A percentile compares a stretch with the other conserved stretches of the same genome.
Evolutionary conservation across 2,329 filamentous ascomycete genomes (phyloP).

Genomic region (Penicillium sp.): DNA sequence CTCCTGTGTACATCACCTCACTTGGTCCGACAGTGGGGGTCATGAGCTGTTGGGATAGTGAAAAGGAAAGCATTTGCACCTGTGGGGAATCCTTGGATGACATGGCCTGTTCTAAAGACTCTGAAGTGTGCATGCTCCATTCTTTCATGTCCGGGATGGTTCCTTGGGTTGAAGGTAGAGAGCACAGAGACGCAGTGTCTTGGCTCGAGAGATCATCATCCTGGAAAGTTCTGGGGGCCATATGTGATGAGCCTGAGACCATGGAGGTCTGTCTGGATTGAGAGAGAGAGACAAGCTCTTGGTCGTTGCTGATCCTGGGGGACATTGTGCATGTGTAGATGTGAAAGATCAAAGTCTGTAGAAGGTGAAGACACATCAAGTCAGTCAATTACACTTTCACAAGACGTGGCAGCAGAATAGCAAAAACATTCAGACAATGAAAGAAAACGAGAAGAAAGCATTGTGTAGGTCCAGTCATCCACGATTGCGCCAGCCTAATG

Average conservation of each 20-base stretch:
- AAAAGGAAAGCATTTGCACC: constrained; percentile 40
- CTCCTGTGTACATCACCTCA: constrained; percentile 36
- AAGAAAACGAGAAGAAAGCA: neutral
- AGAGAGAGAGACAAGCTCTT: constrained; percentile 33
- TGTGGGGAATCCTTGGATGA: constrained; percentile 36
- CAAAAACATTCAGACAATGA: neutral
- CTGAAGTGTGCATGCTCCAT: constrained; percentile 36
- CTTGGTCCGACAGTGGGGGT: constrained; percentile 34
- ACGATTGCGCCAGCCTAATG: no score
- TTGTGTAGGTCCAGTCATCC: no score
- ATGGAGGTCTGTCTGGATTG: constrained; percentile 33
- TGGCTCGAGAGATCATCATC: constrained; percentile 41
- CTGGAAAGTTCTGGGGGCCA: constrained; percentile 35
- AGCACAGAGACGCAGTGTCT: constrained; percentile 39
- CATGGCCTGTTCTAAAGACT: constrained; percentile 36
- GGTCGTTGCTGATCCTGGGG: constrained; percentile 33
- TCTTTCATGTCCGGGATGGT: constrained; percentile 33
- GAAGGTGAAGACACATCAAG: constrained; percentile 18
- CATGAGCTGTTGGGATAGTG: constrained; percentile 38
- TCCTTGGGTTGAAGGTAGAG: constrained; percentile 32
- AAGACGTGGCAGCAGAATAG: constrained; percentile 5
- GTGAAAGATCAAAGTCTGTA: constrained; percentile 26
- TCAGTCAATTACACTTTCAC: constrained; percentile 29
- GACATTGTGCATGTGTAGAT: constrained; percentile 30
- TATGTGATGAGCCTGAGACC: constrained; percentile 34